Evolutionary conservation across 208 protist genomes (phyloP).

Genomic region (Leishmania arabica): DNA sequence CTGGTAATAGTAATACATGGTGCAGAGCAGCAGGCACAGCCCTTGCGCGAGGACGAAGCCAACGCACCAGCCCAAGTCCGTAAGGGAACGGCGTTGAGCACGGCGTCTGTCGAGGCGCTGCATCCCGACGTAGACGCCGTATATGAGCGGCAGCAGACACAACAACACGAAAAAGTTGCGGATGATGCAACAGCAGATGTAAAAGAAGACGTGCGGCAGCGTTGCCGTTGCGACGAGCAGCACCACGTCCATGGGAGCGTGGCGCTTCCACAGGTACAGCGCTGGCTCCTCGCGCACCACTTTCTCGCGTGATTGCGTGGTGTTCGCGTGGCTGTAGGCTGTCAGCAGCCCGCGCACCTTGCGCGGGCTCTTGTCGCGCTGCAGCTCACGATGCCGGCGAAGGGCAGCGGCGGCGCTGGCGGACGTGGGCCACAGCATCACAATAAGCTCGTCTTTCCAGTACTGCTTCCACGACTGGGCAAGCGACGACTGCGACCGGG

Average conservation of each 20-base stretch:
- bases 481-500: slow-evolving; percentile 11
- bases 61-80: slow-evolving; percentile 21
- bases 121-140: slow-evolving; percentile 26
- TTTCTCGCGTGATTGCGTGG: slow-evolving; percentile 26
- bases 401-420: slow-evolving; percentile 14
- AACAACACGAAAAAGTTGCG: slow-evolving; percentile 34
- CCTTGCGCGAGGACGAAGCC: slow-evolving; percentile 28
- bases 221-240: slow-evolving; percentile 15
- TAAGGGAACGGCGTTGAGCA: slow-evolving; percentile 25
- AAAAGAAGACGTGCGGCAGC: slow-evolving; percentile 42
- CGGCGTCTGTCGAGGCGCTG: slow-evolving; percentile 16
- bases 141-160: slow-evolving; percentile 20
- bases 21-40: slow-evolving; percentile 24
- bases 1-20: slow-evolving; percentile 20
- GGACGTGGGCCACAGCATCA: slow-evolving; percentile 21
- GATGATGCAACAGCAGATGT: slow-evolving; percentile 22
- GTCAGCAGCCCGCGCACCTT: slow-evolving; percentile 32
- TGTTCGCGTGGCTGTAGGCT: slow-evolving; percentile 28
- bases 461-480: slow-evolving; percentile 19
- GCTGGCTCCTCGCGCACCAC: slow-evolving; percentile 28
- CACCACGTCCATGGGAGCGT: slow-evolving; percentile 15
- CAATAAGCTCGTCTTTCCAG: slow-evolving; percentile 20
- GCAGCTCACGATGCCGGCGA: not conserved
- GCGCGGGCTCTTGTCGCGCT: slow-evolving; percentile 7
- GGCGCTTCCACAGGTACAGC: slow-evolving; percentile 27